Evolutionary conservation across 2,329 filamentous ascomycete genomes (phyloP), one percentile per base, ranked within the genome.

Genomic region (Dendryphion nanum): DNA sequence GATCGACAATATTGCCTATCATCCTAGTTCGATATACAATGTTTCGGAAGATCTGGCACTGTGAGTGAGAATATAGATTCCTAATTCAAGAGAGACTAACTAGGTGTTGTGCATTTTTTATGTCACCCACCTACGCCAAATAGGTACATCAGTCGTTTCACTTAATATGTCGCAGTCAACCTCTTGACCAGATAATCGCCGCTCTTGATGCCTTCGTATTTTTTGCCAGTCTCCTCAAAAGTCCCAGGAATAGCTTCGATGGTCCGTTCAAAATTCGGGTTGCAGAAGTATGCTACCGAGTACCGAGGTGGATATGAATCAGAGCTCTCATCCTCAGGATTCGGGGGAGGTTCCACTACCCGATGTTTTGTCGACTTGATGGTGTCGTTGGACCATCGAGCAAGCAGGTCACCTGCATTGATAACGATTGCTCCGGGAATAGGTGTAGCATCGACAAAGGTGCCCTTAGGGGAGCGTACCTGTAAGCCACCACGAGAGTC

Each of bases 251-350:
- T 79, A 2, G 83, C 86, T 51, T 93, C 85, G 48, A 95, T 94
- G 38, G 78, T 70, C 50, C 76, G 78, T 43, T 86, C 78, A 59
- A 81, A 85, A 59, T 94, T 89, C 6, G 89, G 88, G 52, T 94
- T 91, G 72, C 89, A 94, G 62, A 95, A 94, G 69, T 94, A 96
- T 53, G 89, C 90, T 59, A 96, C 84, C 53, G 85, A 91, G 59
- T 96, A 96, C 18, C 72, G 50, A 5, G 88, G 75, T 1, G 89
- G 88, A 63, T 94, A 84, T 14, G 74, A 75, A 3, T 62, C 63
- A 6, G 68, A 69, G 13, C 69, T 71, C 4, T 74, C 75, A 13
- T 73, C 70, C 1, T 67, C 61, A 8, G 53, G 45, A 26, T 61
- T 62, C 4, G 61, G 54, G 1, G 87, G 86, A 2, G 90, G 90